Base-by-base conservation (phyloP, 805 yeast species). In the Kodamaea fukazawae region DNA sequence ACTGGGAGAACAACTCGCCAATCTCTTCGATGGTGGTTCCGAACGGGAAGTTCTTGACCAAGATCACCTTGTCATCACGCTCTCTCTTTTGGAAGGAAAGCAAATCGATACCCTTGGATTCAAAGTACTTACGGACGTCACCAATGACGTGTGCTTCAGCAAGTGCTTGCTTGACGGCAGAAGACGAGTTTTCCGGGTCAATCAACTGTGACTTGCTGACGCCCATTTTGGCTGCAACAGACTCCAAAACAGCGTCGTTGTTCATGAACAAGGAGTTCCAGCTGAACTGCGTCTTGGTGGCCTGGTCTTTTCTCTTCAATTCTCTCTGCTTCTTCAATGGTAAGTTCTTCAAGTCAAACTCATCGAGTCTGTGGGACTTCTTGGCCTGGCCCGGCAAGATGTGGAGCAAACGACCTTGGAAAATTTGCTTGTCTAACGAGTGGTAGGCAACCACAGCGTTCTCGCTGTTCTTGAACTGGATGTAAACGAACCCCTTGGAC, bases 61-160 rank as follows among this genome's bases (percentile, higher is more conserved):
- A 67, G 29, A 93, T 79, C 2, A 90, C 73, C 41, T 73, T 75
- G 58, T 91, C 97, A 52, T 88, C 95, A 46, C 85, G 75, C 54
- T 84, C 90, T 44, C 67, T 73, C 45, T 72, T 70, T 35, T 65
- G 66, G 56, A 93, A 91, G 26, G 79, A 74, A 2, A 83, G 71
- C 44, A 93, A 67, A 66, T 91, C 96, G 31, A 93, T 86, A 26
- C 96, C 95, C 56, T 83, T 83, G 16, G 70, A 63, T 59, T 88
- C 96, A 61, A 93, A 93, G 63, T 81, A 93, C 50, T 79, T 78
- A 55, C 96, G 78, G 9, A 93, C 96, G 60, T 84, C 93, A 32
- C 90, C 93, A 54, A 93, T 82, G 12, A 90, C 96, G 55, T 89
- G 93, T 2, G 97, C 95, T 66, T 93, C 99, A 0, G 99, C 98